Evolutionary conservation across 371 early-diverging fungal genomes (phyloP).

Genomic region (Mortierella sp.): DNA sequence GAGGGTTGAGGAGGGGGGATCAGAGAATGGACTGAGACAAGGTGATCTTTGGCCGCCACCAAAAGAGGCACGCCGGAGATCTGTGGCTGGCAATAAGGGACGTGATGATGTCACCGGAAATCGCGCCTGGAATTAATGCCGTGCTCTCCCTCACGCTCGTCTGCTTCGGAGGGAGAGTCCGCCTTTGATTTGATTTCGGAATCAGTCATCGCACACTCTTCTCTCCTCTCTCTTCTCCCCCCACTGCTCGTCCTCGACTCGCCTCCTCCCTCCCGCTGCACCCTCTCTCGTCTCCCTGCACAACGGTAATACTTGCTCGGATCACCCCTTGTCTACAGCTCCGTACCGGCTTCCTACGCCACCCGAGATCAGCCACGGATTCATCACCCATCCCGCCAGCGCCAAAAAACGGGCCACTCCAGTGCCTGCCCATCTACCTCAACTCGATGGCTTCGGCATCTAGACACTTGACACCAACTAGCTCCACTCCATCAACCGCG

Average conservation of each 20-base stretch:
- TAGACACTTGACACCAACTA: no score
- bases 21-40: background rate
- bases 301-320: constrained; percentile 3
- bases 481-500: no score
- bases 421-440: no score
- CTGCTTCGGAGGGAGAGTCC: background rate
- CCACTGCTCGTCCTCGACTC: background rate
- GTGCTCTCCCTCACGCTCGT: no score
- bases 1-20: background rate
- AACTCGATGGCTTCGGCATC: no score
- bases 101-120: no score
- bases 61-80: background rate
- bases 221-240: background rate
- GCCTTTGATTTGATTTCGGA: constrained; percentile 5
- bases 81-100: no score
- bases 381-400: background rate
- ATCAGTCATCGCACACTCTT: background rate
- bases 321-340: background rate
- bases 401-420: no score
- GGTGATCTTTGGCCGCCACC: background rate
- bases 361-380: constrained; percentile 7
- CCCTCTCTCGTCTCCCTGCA: background rate
- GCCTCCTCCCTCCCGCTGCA: background rate
- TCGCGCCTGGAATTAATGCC: background rate
- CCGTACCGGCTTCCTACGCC: background rate